A percentile compares a stretch with the other conserved stretches of the same genome.
Evolutionary conservation across 805 yeast genomes (phyloP).

Genomic region (Saccharomycodes ludwigii): DNA sequence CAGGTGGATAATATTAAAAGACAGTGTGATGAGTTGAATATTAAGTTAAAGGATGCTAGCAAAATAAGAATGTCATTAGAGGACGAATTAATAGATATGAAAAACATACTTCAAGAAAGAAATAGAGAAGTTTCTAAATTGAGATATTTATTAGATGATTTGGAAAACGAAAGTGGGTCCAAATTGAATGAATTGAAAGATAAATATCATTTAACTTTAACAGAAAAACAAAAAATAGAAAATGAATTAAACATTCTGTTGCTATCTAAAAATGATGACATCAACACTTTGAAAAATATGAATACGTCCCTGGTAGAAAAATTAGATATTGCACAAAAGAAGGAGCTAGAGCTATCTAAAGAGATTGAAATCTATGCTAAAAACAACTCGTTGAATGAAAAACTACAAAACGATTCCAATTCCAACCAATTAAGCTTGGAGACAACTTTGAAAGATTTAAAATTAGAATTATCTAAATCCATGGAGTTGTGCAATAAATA

Average conservation of each 20-base stretch:
- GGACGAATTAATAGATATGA: constrained; percentile 71
- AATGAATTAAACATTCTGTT: constrained; percentile 34
- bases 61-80: constrained; percentile 53
- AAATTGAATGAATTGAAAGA: constrained; percentile 44
- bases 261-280: constrained; percentile 49
- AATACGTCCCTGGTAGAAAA: constrained; percentile 28
- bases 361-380: constrained; percentile 18
- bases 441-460: constrained; percentile 28
- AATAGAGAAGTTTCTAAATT: constrained; percentile 66
- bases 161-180: constrained; percentile 43
- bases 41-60: constrained; percentile 55
- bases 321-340: constrained; percentile 23
- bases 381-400: constrained; percentile 1
- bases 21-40: constrained; percentile 59
- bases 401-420: neutral
- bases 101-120: constrained; percentile 65
- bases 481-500: constrained; percentile 42
- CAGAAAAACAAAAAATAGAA: constrained; percentile 53
- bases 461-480: constrained; percentile 39
- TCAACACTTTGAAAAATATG: constrained; percentile 46
- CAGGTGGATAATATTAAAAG: constrained; percentile 41
- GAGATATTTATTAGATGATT: constrained; percentile 54
- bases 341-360: constrained; percentile 22
- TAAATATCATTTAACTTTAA: constrained; percentile 37
- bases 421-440: constrained; percentile 1